Base-by-base conservation (phyloP, 768 basidiomycete species). In the Lactifluus piperatus region DNA sequence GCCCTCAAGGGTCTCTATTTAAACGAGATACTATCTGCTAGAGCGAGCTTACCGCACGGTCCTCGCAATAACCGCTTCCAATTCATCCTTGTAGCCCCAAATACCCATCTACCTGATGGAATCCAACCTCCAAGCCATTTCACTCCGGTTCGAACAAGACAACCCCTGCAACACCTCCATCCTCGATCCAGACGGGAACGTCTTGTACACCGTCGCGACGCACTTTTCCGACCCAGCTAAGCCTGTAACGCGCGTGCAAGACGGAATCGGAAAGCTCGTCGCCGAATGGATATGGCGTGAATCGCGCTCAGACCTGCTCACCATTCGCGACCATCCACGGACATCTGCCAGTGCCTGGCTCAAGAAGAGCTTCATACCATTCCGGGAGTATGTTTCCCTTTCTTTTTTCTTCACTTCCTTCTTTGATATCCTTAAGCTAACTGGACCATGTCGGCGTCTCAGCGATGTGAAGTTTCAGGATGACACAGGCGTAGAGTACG, bases 231-330 rank as follows among this genome's bases (percentile, higher is more conserved):
- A 51, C 18, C 39, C 57, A 13, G 34, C 29, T 24, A 57, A 54
- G 8, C 64, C 64, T 1, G 43, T 56, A 8, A 64, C 62, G 46
- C 57, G 43, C 18, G 50, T 63, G 34, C 37, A 56, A 18, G 62
- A 58, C 29, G 52, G 54, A 18, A 30, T 41, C 14, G 64, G 62
- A 16, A 56, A 53, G 32, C 53, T 54, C 37, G 57, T 64, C 54
- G 62, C 64, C 27, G 51, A 62, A 50, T 64, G 64, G 64, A 58
- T 44, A 32, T 64, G 64, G 64, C 57, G 64, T 34, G 61, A 63
- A 24, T 34, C 36, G 18, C 64, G 64, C 27, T 58, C 64, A 10
- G 64, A 64, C 51, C n/a, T 63, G 46, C 64, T 64, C 56, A 63
- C 53, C 44, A 50, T 62, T 13, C 36, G 56, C 51, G 54, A 24